These are phyloP conservation scores for Fusarium miscanthi DNA, from an alignment of 2,329 filamentous ascomycete species.

Conservation along the genomic window DNA sequence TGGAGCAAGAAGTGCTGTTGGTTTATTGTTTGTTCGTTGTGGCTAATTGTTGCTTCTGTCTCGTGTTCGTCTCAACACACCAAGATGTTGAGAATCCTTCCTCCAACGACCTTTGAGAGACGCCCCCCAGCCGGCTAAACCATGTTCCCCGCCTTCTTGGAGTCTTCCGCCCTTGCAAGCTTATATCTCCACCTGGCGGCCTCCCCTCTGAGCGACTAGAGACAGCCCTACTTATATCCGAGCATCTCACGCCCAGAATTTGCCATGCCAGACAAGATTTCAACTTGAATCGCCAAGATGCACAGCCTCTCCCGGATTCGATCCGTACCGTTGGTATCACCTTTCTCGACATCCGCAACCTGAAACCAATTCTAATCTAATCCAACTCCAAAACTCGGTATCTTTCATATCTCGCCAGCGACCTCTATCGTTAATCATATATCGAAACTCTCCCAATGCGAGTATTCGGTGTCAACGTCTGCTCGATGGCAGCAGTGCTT, in stretches of 20 bases:
- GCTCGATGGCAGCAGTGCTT: background rate
- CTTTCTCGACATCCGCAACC: background rate
- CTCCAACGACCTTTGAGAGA: background rate
- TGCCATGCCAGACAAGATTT: background rate
- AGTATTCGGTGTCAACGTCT: background rate
- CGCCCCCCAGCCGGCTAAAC: conserved; percentile 9
- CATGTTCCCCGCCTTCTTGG: conserved; percentile 14
- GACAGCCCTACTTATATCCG: conserved; percentile 19
- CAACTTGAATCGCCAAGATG: background rate
- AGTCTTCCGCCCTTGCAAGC: conserved; percentile 1
- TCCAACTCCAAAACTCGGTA: background rate
- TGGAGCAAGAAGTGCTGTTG: background rate
- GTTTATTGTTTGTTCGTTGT: background rate
- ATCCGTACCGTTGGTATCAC: background rate
- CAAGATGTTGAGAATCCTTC: background rate
- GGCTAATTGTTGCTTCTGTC: conserved; percentile 13
- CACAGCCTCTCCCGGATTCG: background rate
- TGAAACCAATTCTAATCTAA: background rate
- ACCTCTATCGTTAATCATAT: background rate
- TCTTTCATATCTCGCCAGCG: background rate
- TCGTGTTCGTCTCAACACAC: background rate
- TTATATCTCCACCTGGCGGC: conserved; percentile 25
- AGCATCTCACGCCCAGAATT: conserved; percentile 4
- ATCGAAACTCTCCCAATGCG: background rate
- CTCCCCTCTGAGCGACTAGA: conserved; percentile 18